Evolutionary conservation across 164 flowering plant species (phyloP).

Genomic region (Euptelea pleiosperma): DNA sequence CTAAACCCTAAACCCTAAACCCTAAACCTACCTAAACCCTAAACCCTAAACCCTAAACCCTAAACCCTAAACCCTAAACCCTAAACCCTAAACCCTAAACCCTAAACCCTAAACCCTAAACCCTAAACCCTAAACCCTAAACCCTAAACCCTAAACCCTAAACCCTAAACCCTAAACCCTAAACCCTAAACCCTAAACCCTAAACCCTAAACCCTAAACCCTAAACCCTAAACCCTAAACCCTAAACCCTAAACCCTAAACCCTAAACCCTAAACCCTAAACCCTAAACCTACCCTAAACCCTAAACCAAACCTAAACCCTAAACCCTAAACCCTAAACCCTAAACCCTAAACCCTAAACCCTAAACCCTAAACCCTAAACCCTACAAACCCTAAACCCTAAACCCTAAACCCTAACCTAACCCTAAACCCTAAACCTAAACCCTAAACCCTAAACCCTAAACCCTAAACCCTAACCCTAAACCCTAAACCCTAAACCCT

Average conservation of each 20-base stretch:
- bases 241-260: not conserved
- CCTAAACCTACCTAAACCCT: conserved; percentile 7
- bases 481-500: conserved; percentile 6
- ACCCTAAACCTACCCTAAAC: not conserved
- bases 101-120: conserved; percentile 11
- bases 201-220: conserved; percentile 3
- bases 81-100: conserved; percentile 8
- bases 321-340: not conserved
- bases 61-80: not conserved
- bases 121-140: conserved; percentile 19
- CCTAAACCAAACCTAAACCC: not conserved
- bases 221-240: conserved; percentile 4
- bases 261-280: conserved; percentile 6
- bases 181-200: conserved; percentile 2
- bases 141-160: too few species aligned
- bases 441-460: conserved; percentile 3
- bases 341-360: conserved; percentile 1
- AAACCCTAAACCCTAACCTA: too few species aligned
- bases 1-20: conserved; percentile 9
- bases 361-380: conserved; percentile 3
- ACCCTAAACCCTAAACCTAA: conserved; percentile 1
- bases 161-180: not conserved
- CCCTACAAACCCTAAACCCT: too few species aligned
- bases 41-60: conserved; percentile 1
- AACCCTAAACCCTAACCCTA: conserved; percentile 2